Conservation (phyloP, 139 green algal species). For the Eudorina sp. region DNA sequence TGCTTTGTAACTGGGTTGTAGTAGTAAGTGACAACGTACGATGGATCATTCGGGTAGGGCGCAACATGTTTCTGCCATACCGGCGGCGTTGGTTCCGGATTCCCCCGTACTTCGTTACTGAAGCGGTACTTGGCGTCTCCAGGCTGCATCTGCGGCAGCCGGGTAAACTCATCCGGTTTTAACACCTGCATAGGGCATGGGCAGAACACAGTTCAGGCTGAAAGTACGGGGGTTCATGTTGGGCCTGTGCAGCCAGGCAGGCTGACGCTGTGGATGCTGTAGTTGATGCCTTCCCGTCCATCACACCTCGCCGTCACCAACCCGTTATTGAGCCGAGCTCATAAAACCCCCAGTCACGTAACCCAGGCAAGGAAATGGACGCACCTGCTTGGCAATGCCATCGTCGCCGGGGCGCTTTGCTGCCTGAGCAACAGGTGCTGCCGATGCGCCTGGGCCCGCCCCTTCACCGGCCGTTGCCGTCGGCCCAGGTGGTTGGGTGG, state of each 20-base stretch:
- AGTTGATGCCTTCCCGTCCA: too few relatives aligned
- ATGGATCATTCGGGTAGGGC: conserved; percentile 48
- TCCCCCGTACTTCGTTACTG: conserved; percentile 48
- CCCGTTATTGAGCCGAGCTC: background rate
- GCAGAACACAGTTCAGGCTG: too few relatives aligned
- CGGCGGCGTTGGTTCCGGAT: conserved; percentile 35
- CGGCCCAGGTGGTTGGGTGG: background rate
- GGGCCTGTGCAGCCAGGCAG: too few relatives aligned
- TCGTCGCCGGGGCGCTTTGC: conserved; percentile 19
- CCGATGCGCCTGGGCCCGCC: background rate
- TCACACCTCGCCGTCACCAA: too few relatives aligned
- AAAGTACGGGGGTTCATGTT: too few relatives aligned
- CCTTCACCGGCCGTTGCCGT: background rate
- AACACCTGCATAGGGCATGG: conserved; percentile 45
- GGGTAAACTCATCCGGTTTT: conserved; percentile 22
- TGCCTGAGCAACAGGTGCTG: background rate
- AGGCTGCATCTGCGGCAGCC: conserved; percentile 52
- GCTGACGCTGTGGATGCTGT: too few relatives aligned
- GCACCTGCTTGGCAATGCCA: conserved; percentile 46
- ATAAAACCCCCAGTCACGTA: background rate
- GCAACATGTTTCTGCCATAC: conserved; percentile 53
- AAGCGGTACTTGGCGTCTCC: conserved; percentile 45
- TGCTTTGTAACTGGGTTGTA: conserved; percentile 54
- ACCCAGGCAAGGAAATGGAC: background rate
- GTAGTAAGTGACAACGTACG: conserved; percentile 60